A percentile compares a stretch with the other conserved stretches of the same genome.
These are phyloP conservation scores for Tephrocybe sp. DNA, from an alignment of 768 basidiomycete species.

Conservation along the genomic window DNA sequence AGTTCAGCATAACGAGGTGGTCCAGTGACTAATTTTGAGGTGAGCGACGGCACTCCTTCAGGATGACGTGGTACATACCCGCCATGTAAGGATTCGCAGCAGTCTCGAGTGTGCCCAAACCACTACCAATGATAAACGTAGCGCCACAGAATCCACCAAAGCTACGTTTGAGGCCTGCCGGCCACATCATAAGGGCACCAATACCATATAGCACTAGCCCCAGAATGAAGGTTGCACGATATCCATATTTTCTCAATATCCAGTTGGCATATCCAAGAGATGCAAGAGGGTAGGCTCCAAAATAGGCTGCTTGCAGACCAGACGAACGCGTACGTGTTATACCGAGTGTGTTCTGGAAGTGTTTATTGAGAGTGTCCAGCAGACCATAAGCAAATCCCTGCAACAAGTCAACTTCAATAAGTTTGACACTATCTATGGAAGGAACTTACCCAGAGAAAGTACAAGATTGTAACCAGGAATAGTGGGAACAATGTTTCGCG, in stretches of 20 bases:
- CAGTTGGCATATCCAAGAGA: conserved; percentile 33
- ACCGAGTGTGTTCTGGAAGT: conserved; percentile 30
- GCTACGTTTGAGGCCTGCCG: conserved; percentile 29
- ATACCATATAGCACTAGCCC: conserved; percentile 29
- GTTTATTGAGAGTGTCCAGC: conserved; percentile 33
- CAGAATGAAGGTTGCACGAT: conserved; percentile 31
- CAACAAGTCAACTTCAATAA: background rate
- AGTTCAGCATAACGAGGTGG: conserved; percentile 32
- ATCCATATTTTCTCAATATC: conserved; percentile 31
- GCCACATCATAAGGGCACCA: conserved; percentile 35
- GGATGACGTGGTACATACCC: conserved; percentile 13
- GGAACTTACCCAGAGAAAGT: conserved; percentile 32
- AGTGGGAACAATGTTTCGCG: conserved; percentile 31
- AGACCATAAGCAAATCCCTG: conserved; percentile 34
- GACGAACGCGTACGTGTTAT: conserved; percentile 34
- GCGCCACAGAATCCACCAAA: conserved; percentile 36
- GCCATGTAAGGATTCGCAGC: conserved; percentile 37
- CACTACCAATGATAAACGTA: conserved; percentile 34
- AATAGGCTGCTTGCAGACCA: conserved; percentile 33
- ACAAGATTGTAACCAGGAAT: conserved; percentile 33
- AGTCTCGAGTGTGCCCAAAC: conserved; percentile 30
- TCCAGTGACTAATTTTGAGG: conserved; percentile 24
- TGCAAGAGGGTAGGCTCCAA: conserved; percentile 33
- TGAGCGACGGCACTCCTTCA: background rate
- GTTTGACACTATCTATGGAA: background rate